Percentiles rank a stretch among this genome's conserved stretches.
These are phyloP conservation scores for Monosporascus sp. DNA, from an alignment of 2,329 filamentous ascomycete genomes.

Conservation along the genomic window DNA sequence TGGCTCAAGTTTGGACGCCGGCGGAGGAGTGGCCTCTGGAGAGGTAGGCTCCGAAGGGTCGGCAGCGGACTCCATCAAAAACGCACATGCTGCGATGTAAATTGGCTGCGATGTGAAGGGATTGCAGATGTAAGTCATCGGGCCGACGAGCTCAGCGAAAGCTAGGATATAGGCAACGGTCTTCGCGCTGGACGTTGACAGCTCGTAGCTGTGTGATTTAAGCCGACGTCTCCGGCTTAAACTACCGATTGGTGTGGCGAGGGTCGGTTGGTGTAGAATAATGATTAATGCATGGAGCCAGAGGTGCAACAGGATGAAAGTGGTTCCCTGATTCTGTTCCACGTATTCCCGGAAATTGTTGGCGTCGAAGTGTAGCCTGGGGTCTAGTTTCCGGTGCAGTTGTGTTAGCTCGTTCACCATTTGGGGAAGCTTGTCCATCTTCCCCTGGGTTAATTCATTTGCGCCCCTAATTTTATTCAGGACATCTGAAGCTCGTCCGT, in stretches of 20 bases:
- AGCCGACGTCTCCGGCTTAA: slow-evolving; percentile 60
- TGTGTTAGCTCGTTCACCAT: slow-evolving; percentile 77
- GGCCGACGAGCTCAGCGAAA: slow-evolving; percentile 80
- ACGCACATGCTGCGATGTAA: slow-evolving; percentile 85
- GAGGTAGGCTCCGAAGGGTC: slow-evolving; percentile 64
- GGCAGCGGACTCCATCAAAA: slow-evolving; percentile 74
- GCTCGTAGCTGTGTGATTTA: slow-evolving; percentile 72
- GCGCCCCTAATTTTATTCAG: slow-evolving; percentile 74
- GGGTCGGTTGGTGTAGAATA: slow-evolving; percentile 75
- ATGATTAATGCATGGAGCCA: slow-evolving; percentile 89
- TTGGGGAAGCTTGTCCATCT: slow-evolving; percentile 63
- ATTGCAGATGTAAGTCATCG: slow-evolving; percentile 80
- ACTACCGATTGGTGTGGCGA: slow-evolving; percentile 69
- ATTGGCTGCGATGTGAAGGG: slow-evolving; percentile 88
- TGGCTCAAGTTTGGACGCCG: slow-evolving; percentile 13
- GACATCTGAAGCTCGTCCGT: slow-evolving; percentile 77
- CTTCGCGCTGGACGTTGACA: slow-evolving; percentile 84
- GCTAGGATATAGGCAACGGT: slow-evolving; percentile 85
- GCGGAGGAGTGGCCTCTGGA: slow-evolving; percentile 48
- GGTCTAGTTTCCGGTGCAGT: slow-evolving; percentile 67
- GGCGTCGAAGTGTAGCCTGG: slow-evolving; percentile 75
- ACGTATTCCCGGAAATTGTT: slow-evolving; percentile 83
- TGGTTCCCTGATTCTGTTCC: slow-evolving; percentile 73
- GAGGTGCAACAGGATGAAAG: slow-evolving; percentile 80
- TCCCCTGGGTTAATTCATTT: slow-evolving; percentile 69